A percentile compares a stretch with the other conserved stretches of the same genome.
These are phyloP conservation scores for Globisporangium canariense DNA, from an alignment of 352 stramenopile genomes.

Conservation along the genomic window DNA sequence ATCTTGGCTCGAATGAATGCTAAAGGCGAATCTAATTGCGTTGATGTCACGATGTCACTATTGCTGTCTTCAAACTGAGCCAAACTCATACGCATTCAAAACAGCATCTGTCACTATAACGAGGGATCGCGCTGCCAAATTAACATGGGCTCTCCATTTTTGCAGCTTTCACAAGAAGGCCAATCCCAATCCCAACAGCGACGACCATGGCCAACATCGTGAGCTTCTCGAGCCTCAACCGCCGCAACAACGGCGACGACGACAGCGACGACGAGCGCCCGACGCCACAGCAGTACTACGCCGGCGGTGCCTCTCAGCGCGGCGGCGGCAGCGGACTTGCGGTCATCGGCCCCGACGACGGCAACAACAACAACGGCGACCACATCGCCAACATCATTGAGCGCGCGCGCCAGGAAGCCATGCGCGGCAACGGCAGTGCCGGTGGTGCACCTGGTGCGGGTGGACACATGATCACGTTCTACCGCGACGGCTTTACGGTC, in stretches of 20 bases:
- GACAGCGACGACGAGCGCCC: constrained; percentile 28
- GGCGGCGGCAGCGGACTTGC: constrained; percentile 76
- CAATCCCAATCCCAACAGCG: too few relatives aligned
- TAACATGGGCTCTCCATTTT: too few relatives aligned
- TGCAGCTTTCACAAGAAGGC: background rate
- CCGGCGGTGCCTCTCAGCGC: constrained; percentile 54
- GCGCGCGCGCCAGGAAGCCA: constrained; percentile 68
- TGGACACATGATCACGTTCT: constrained; percentile 80
- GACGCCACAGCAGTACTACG: constrained; percentile 70
- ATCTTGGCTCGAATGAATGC: background rate
- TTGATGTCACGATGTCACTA: too few relatives aligned
- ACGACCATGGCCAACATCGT: constrained; percentile 77
- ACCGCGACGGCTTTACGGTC: constrained; percentile 82
- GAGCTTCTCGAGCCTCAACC: constrained; percentile 66
- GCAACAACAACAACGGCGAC: constrained; percentile 32
- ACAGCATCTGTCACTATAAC: too few relatives aligned
- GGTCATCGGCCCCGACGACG: constrained; percentile 54
- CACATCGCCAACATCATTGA: constrained; percentile 81
- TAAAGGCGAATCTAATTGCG: too few relatives aligned
- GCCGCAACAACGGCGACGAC: constrained; percentile 30
- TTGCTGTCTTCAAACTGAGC: too few relatives aligned
- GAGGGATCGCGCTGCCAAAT: too few relatives aligned
- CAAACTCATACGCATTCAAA: too few relatives aligned
- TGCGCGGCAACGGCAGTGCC: constrained; percentile 22
- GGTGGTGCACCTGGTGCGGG: constrained; percentile 7